These are phyloP conservation scores for Purshia tridentata DNA, from an alignment of 306 rosid genomes.

Conservation along the genomic window DNA sequence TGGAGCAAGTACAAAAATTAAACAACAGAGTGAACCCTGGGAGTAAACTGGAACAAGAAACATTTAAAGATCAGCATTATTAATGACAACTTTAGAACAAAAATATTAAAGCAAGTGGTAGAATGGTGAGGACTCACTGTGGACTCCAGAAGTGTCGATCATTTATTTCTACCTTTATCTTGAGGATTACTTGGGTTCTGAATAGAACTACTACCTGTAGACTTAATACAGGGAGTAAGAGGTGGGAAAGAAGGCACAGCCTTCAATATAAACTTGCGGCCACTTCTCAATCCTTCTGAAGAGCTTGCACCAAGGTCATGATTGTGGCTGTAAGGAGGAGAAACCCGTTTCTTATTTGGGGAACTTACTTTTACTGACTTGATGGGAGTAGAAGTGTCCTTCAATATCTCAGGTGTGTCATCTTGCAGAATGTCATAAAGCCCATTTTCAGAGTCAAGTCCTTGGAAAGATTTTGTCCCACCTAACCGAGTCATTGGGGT, in stretches of 20 bases:
- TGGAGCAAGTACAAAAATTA: background rate
- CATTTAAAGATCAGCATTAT: background rate
- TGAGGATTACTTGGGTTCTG: conserved; percentile 26
- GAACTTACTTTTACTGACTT: conserved; percentile 52
- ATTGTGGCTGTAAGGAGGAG: conserved; percentile 54
- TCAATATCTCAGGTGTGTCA: conserved; percentile 57
- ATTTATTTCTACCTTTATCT: conserved; percentile 23
- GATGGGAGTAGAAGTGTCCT: conserved; percentile 38
- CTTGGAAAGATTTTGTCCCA: conserved; percentile 24
- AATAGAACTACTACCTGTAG: conserved; percentile 21
- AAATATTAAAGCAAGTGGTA: background rate
- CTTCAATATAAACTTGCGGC: conserved; percentile 49
- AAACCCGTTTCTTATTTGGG: conserved; percentile 65
- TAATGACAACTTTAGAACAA: background rate
- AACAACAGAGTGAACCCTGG: background rate
- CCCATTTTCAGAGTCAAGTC: conserved; percentile 25
- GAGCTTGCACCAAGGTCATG: conserved; percentile 43
- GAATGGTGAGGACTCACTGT: conserved; percentile 9
- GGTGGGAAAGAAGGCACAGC: conserved; percentile 62
- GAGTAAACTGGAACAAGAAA: conserved; percentile 16
- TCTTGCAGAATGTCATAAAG: conserved; percentile 46
- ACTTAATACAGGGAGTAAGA: conserved; percentile 50
- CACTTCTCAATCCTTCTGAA: conserved; percentile 49
- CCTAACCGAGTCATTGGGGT: conserved; percentile 41
- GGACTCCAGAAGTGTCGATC: conserved; percentile 19